These are phyloP conservation scores for Cinchona pubescens DNA, from an alignment of 257 asterid genomes.

Conservation along the genomic window DNA sequence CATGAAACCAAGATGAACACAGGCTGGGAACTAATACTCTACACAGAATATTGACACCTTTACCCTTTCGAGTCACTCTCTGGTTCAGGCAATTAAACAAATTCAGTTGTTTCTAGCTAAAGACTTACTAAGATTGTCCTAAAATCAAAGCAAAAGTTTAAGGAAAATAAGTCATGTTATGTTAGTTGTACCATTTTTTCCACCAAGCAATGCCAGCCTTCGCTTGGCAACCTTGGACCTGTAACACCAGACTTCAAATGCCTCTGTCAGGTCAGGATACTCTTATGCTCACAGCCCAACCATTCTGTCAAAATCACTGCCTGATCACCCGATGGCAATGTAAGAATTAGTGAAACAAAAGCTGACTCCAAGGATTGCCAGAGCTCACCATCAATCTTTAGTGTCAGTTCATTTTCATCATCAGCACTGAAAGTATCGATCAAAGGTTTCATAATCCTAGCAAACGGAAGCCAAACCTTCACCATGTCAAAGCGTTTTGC, in stretches of 20 bases:
- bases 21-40: background rate
- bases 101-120: slow-evolving; percentile 2
- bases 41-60: slow-evolving; percentile 2
- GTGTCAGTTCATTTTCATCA: slow-evolving; percentile 39
- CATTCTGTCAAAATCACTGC: slow-evolving; percentile 73
- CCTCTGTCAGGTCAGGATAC: slow-evolving; percentile 87
- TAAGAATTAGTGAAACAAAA: slow-evolving; percentile 61
- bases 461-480: slow-evolving; percentile 69
- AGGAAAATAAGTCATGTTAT: slow-evolving; percentile 26
- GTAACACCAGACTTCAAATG: slow-evolving; percentile 89
- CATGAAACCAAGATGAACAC: background rate
- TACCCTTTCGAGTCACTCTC: background rate
- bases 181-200: slow-evolving; percentile 31
- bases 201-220: slow-evolving; percentile 52
- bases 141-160: background rate
- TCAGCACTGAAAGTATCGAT: slow-evolving; percentile 38
- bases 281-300: slow-evolving; percentile 51
- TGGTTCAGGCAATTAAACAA: background rate
- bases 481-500: slow-evolving; percentile 48
- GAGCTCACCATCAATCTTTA: slow-evolving; percentile 56
- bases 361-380: slow-evolving; percentile 83
- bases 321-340: slow-evolving; percentile 73
- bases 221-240: slow-evolving; percentile 75
- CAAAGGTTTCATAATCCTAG: slow-evolving; percentile 45
- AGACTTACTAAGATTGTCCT: background rate